Base-by-base conservation (phyloP, 768 basidiomycete species). In the Boletus rex-veris region DNA sequence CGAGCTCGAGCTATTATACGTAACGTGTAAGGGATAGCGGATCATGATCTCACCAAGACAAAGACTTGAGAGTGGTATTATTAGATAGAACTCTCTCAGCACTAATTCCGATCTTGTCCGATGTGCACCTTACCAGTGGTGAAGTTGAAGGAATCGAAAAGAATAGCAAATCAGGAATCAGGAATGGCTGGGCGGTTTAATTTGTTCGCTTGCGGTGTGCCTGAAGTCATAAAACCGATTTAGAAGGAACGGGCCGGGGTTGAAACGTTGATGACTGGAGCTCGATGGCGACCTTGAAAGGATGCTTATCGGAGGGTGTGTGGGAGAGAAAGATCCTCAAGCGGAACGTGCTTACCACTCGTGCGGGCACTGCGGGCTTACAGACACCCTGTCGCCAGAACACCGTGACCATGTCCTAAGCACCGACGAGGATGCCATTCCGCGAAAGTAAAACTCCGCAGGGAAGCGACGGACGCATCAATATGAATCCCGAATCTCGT, bases 361-460 rank as follows among this genome's bases (percentile, higher is more conserved):
- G 36, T 8, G 30, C 12, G 26, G 24, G 14, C 31, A 30, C 26
- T 56, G 47, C 47, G 57, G 45, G n/a, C 7, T 15, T 30, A 45
- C 9, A n/a, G n/a, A n/a, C n/a, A n/a, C n/a, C n/a, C n/a, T n/a
- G n/a, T n/a, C n/a, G n/a, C n/a, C n/a, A n/a, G n/a, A n/a, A n/a
- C n/a, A n/a, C n/a, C n/a, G n/a, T n/a, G n/a, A n/a, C n/a, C n/a
- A n/a, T n/a, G n/a, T n/a, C n/a, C n/a, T n/a, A n/a, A n/a, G n/a
- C n/a, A n/a, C n/a, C n/a, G 21, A 19, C 21, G 15, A 41, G 21
- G 41, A 52, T 47, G 53, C 50, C 40, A 44, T 42, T 53, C 43
- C 33, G 35, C n/a, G 16, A 38, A 18, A 16, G 35, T 26, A 28
- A 7, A 61, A 61, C 42, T 50, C 60, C 62, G 60, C 44, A 64